Evolutionary conservation across 345 rosid genomes (phyloP).

Genomic region (Acer saccharum): DNA sequence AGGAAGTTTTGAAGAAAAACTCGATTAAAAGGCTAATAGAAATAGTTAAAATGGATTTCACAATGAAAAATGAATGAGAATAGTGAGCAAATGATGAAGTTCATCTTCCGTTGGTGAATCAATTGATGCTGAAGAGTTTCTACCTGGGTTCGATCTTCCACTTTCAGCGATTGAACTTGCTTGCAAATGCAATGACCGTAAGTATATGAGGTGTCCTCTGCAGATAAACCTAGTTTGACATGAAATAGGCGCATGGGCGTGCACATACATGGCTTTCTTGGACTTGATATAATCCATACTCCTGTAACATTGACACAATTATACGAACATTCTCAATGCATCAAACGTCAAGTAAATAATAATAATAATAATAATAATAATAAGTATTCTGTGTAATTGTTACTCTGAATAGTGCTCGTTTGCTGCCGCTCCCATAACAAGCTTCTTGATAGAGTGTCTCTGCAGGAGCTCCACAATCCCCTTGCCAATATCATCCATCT

Average conservation of each 20-base stretch:
- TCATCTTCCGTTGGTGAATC: too few species aligned
- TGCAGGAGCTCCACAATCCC: constrained; percentile 71
- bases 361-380: too few species aligned
- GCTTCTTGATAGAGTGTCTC: constrained; percentile 51
- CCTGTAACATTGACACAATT: constrained; percentile 43
- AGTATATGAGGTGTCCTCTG: constrained; percentile 41
- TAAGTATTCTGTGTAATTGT: too few species aligned
- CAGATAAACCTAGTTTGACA: constrained; percentile 65
- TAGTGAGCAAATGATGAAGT: too few species aligned
- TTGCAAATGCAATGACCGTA: constrained; percentile 27
- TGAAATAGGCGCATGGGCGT: constrained; percentile 44
- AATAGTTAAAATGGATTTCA: too few species aligned
- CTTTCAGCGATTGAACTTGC: constrained; percentile 5
- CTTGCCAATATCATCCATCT: constrained; percentile 52
- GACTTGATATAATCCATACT: constrained; percentile 54
- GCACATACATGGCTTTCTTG: constrained; percentile 56
- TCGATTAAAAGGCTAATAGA: too few species aligned
- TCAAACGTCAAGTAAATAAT: not conserved
- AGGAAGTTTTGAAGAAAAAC: not conserved
- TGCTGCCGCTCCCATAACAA: constrained; percentile 83
- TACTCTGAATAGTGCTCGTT: constrained; percentile 54
- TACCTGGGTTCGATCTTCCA: constrained; percentile 10
- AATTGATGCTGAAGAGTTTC: not conserved
- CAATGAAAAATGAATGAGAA: too few species aligned
- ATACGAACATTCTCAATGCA: not conserved